Evolutionary conservation across 257 asterid genomes (phyloP), one percentile per base, ranked within the genome.

Genomic region (Solanum lignicaule): DNA sequence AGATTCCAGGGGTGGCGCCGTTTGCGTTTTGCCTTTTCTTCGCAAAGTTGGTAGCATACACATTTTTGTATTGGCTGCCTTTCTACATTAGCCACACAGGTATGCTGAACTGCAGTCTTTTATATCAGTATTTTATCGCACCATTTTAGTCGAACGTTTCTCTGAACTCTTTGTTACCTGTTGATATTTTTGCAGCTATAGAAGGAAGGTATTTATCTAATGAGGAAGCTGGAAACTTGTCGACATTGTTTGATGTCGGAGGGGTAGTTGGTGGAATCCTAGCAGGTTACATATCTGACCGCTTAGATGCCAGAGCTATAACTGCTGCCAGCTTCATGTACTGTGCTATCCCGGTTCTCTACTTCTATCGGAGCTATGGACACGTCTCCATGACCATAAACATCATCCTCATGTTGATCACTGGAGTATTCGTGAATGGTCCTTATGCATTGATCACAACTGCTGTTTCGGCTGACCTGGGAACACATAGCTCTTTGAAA

Each of bases 301-400:
- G 92, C 29, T 81, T 96, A 38, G 95, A 91, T 27, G 98, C 97
- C 29, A 89, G 99, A 89, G 99, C 99, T 62, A 94, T 96, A 86
- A 95, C 99, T 5, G 99, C 99, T 3, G 99, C 99, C 11, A 95
- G 98, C 83, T 97, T 97, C 93, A 94, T 96, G 98, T 97, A 96
- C 89, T 96, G 99, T 29, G 95, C 99, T 46, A 96, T 96, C 71
- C 99, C 99, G 1, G 96, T 97, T 52, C 99, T 97, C 71, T 97
- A 86, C 94, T 89, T 95, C 60, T 97, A 94, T 96, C 87, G 97
- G 88, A 94, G 92, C 88, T 96, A 95, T 14, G 99, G 99, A 9
- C 98, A 96, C 68, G 60, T 93, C 13, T 97, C 99, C 18, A 91
- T 95, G 98, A 86, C 95, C 2, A 21, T 92, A 38, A 96, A 97